phyloP scores from a whole-genome alignment of 1,284 basidiomycete genomes.

The Cutaneotrichosporon sp. region DNA sequence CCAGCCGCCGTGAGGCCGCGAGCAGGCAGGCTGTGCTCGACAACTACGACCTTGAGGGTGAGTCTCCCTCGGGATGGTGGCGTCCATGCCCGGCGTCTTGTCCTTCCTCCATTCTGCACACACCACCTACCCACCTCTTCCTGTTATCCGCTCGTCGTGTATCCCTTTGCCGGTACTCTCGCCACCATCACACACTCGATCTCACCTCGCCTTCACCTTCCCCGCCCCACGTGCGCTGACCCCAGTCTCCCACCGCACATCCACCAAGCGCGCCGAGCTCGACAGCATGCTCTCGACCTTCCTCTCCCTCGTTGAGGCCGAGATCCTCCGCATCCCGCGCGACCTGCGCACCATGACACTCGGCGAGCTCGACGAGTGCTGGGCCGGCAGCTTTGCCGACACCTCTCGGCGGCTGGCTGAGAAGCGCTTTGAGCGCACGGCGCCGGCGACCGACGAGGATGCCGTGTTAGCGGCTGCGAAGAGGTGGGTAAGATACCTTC shows the following conservation, averaged over 20 bases:
- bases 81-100: not conserved
- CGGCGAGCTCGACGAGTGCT: constrained; percentile 45
- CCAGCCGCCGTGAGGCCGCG: constrained; percentile 27
- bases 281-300: constrained; percentile 43
- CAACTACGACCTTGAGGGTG: constrained; percentile 54
- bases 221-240: constrained; percentile 1
- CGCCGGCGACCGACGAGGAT: constrained; percentile 33
- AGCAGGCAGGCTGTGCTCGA: constrained; percentile 46
- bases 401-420: constrained; percentile 43
- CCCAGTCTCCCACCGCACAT: constrained; percentile 14
- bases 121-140: no score
- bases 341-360: constrained; percentile 48
- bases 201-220: not conserved
- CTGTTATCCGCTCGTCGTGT: no score
- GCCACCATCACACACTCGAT: no score
- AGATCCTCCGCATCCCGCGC: constrained; percentile 50
- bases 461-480: constrained; percentile 31
- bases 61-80: constrained; percentile 14
- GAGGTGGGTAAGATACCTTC: constrained; percentile 35
- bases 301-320: constrained; percentile 45
- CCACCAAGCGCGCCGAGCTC: constrained; percentile 25
- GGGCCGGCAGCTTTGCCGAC: constrained; percentile 49
- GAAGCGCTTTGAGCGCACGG: constrained; percentile 27
- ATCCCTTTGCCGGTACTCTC: not conserved
- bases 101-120: no score